Evolutionary conservation across 495 filamentous ascomycete species (phyloP).

Genomic region (Neurospora tetrasperma): DNA sequence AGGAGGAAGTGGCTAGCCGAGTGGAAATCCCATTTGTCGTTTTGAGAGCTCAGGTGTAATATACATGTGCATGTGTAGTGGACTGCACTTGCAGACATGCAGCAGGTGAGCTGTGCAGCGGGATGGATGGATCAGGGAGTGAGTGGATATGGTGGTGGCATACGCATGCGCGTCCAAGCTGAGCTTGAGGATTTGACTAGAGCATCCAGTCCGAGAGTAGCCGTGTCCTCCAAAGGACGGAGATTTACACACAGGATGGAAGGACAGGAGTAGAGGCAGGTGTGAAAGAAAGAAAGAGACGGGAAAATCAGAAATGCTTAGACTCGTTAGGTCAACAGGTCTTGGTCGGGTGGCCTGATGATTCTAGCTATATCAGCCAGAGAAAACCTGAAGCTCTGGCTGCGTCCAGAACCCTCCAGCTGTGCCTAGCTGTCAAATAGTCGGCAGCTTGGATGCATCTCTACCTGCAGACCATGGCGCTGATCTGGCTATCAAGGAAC

Average conservation of each 20-base stretch:
- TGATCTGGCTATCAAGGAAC: neutral
- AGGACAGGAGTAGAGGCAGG: neutral
- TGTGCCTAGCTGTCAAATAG: neutral
- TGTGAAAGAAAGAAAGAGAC: neutral
- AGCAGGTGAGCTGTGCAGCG: neutral
- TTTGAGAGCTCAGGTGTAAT: neutral
- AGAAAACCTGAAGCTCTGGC: neutral
- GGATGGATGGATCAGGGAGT: neutral
- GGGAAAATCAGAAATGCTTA: neutral
- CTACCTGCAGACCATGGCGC: neutral
- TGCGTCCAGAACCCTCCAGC: neutral
- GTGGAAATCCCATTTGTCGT: neutral
- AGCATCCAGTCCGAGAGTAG: neutral
- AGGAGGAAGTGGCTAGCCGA: slow-evolving; percentile 3
- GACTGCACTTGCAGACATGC: neutral
- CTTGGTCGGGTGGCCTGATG: neutral
- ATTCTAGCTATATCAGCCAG: neutral
- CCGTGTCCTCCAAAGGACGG: neutral
- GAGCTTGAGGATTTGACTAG: neutral
- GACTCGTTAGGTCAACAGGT: neutral
- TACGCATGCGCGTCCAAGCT: neutral
- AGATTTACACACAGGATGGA: neutral
- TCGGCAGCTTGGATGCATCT: neutral
- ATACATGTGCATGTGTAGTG: neutral
- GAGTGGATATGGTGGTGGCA: neutral